Evolutionary conservation across 2,329 filamentous ascomycete species (phyloP).

Genomic region (Penicillium brevicompactum): DNA sequence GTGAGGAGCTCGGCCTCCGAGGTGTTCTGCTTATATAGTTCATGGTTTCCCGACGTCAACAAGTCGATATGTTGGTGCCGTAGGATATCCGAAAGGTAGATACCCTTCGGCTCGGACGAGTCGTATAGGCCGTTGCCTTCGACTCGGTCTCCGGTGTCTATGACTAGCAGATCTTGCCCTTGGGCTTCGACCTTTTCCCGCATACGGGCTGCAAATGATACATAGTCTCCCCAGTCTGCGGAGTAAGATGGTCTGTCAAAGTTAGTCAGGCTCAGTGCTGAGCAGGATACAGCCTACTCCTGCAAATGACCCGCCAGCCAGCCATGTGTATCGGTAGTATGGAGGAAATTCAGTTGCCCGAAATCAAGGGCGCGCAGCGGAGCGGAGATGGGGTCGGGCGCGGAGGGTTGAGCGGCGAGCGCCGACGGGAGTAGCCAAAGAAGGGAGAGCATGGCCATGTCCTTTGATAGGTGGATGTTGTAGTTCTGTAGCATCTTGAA

Average conservation of each 20-base stretch:
- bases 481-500: not conserved
- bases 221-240: constrained; percentile 96
- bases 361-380: constrained; percentile 83
- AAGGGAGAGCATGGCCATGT: constrained; percentile 15
- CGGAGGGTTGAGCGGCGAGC: constrained; percentile 71
- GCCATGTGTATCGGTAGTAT: constrained; percentile 93
- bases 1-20: constrained; percentile 75
- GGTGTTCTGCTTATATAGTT: constrained; percentile 81
- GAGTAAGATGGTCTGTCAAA: constrained; percentile 75
- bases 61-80: constrained; percentile 81
- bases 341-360: constrained; percentile 96
- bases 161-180: constrained; percentile 82
- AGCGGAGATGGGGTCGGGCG: constrained; percentile 73
- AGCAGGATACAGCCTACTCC: constrained; percentile 61
- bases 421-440: constrained; percentile 28
- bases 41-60: constrained; percentile 88
- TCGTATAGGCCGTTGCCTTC: constrained; percentile 97
- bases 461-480: not conserved
- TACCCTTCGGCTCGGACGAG: constrained; percentile 80
- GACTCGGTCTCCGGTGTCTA: constrained; percentile 91
- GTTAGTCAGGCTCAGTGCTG: constrained; percentile 18
- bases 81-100: constrained; percentile 86
- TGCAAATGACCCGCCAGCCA: constrained; percentile 93
- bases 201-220: constrained; percentile 87
- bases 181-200: constrained; percentile 74